Percentiles rank a stretch among this genome's conserved stretches.
phyloP scores from a whole-genome alignment of 2,329 filamentous ascomycete species.

The Diaporthe humulicola region DNA sequence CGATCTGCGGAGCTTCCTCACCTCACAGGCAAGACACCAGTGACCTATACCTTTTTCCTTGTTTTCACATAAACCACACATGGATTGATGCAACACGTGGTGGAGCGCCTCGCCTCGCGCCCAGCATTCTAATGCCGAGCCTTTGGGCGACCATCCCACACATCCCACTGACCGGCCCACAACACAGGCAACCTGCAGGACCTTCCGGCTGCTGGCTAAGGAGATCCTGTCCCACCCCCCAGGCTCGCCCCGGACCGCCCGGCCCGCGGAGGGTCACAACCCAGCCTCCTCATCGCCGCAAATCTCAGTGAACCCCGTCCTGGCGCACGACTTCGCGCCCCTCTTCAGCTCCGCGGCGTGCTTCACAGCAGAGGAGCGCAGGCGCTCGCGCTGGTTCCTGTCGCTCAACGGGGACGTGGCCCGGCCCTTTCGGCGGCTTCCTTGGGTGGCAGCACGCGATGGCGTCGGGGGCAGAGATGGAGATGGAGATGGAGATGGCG shows the following conservation, averaged over 20 bases:
- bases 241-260: not conserved
- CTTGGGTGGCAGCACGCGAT: not conserved
- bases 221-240: constrained; percentile 1
- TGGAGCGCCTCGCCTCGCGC: not conserved
- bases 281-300: not conserved
- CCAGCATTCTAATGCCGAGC: not conserved
- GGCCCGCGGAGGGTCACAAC: not conserved
- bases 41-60: no score
- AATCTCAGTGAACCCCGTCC: not conserved
- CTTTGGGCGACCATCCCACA: no score
- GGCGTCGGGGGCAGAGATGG: not conserved
- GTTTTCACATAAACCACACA: no score
- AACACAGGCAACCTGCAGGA: not conserved
- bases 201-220: not conserved
- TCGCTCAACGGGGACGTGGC: constrained; percentile 11
- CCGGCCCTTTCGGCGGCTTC: constrained; percentile 18
- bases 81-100: not conserved
- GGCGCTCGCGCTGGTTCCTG: not conserved
- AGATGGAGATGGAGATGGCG: no score
- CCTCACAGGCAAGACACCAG: not conserved
- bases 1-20: constrained; percentile 17
- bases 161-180: not conserved
- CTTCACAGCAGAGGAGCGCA: not conserved
- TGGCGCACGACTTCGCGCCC: not conserved
- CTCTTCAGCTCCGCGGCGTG: constrained; percentile 8